A percentile compares a stretch with the other conserved stretches of the same genome.
phyloP scores from a whole-genome alignment of 805 yeast genomes.

The Kodamaea restingae region DNA sequence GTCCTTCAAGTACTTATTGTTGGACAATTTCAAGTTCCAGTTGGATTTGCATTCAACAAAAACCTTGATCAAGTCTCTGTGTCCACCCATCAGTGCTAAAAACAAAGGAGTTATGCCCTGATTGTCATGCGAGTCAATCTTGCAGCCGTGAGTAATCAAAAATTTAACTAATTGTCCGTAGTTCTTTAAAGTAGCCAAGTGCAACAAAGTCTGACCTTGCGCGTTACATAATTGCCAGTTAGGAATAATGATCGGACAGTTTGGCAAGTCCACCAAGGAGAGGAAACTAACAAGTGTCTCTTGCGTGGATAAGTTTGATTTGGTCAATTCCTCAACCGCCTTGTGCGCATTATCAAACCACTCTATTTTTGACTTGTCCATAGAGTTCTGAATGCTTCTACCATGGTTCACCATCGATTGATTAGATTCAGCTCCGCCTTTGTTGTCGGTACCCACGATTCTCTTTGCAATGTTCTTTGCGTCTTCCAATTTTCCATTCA shows the following conservation, averaged over 20 bases:
- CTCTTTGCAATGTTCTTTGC: constrained; percentile 91
- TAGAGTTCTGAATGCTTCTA: constrained; percentile 9
- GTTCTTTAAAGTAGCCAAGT: constrained; percentile 76
- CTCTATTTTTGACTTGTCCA: constrained; percentile 26
- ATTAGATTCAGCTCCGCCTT: constrained; percentile 15
- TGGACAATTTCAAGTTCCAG: constrained; percentile 46
- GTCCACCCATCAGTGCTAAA: constrained; percentile 75
- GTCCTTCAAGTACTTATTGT: constrained; percentile 42
- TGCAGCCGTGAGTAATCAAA: constrained; percentile 62
- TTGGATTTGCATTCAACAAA: constrained; percentile 64
- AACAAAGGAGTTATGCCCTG: constrained; percentile 87
- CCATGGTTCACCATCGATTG: constrained; percentile 6
- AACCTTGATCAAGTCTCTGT: constrained; percentile 58
- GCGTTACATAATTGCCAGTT: constrained; percentile 78
- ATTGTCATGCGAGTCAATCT: constrained; percentile 67
- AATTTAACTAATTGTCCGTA: constrained; percentile 58
- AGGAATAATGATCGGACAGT: constrained; percentile 56
- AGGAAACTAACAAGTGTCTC: constrained; percentile 48
- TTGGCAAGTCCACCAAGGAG: constrained; percentile 60
- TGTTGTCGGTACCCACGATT: constrained; percentile 66
- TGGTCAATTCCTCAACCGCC: constrained; percentile 46
- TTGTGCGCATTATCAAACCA: constrained; percentile 54
- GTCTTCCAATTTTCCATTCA: constrained; percentile 94
- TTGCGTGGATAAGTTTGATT: constrained; percentile 45
- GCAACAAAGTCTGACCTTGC: constrained; percentile 86